Evolutionary conservation across 2,329 filamentous ascomycete species (phyloP), one percentile per base, ranked within the genome.

Genomic region (Aspergillus thermomutatus): DNA sequence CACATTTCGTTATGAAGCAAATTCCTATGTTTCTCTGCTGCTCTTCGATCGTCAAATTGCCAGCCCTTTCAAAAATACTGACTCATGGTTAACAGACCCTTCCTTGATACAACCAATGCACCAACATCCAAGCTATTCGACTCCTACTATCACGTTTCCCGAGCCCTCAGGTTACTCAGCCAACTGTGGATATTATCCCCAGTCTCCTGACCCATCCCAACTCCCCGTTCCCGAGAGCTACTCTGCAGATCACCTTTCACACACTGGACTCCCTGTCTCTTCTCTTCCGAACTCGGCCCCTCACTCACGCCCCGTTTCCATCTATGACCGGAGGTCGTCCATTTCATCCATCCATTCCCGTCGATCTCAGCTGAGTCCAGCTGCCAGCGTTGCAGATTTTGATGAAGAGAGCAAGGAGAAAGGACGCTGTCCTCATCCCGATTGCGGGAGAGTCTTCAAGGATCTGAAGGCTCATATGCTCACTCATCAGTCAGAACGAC

Each of bases 401-500:
- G 78, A 79, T 26, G 87, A 89, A 68, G 87, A 90, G 70, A 72
- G 72, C 40, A 76, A 78, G 58, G 83, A 87, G 68, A 88, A 88
- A 68, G 83, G 83, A 34, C 82, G 89, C 60, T 96, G 91, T 79
- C 89, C 90, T 1, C 87, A 92, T 69, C 86, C 89, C 6, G 91
- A 93, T 56, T 96, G 92, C 67, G 91, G 91, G 61, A 87, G 89
- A 67, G 82, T 87, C 56, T 95, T 95, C 83, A 95, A 95, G 77
- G 92, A 96, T 69, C 79, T 96, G 62, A 93, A 93, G 76, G 92
- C 92, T 8, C 92, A 97, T 75, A 93, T 95, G 89, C 84, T 96
- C 71, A 97, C 92, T 0, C 92, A 97, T 74, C 90, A 94, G 75
- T 89, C 86, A 57, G 91, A 96, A 77, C 83, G 92, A 25, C 92